Conservation (phyloP, 768 basidiomycete genomes). For the Dioszegia crocea region DNA sequence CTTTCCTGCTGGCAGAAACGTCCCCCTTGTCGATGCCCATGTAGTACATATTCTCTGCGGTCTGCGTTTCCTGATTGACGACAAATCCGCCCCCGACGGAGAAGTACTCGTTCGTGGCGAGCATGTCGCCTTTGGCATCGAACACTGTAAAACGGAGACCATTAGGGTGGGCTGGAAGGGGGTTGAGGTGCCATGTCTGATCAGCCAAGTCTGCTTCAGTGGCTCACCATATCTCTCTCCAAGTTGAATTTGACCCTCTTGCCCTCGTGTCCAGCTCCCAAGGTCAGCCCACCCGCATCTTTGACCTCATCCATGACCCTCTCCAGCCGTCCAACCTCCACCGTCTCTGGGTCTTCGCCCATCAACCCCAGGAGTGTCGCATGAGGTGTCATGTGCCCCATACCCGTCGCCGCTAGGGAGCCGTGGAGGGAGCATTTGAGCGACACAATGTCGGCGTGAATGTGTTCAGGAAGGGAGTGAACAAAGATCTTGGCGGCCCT, state of each 20-base stretch:
- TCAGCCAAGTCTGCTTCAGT: background rate
- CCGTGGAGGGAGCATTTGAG: slow-evolving; percentile 91
- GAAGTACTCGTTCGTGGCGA: slow-evolving; percentile 94
- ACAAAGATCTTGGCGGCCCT: slow-evolving; percentile 84
- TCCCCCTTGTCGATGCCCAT: slow-evolving; percentile 77
- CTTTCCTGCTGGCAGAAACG: slow-evolving; percentile 63
- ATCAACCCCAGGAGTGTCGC: slow-evolving; percentile 47
- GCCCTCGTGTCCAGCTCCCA: slow-evolving; percentile 63
- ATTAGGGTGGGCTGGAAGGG: slow-evolving; percentile 54
- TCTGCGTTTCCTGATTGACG: slow-evolving; percentile 83
- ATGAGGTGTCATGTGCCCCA: slow-evolving; percentile 52
- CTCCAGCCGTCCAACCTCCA: slow-evolving; percentile 55
- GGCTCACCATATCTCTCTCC: slow-evolving; percentile 73
- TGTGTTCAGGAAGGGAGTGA: slow-evolving; percentile 19
- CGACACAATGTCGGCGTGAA: slow-evolving; percentile 58
- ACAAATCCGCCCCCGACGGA: slow-evolving; percentile 61
- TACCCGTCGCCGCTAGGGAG: slow-evolving; percentile 81
- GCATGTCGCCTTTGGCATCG: slow-evolving; percentile 69
- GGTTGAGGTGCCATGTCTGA: slow-evolving; percentile 33
- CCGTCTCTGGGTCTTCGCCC: slow-evolving; percentile 75
- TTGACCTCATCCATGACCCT: slow-evolving; percentile 28
- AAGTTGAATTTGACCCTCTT: slow-evolving; percentile 69
- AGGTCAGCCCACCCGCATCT: slow-evolving; percentile 20
- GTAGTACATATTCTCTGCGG: slow-evolving; percentile 90
- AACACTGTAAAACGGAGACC: slow-evolving; percentile 92